Conservation (phyloP, 1,139 yeast species). For the Scheffersomyces quercinus region DNA sequence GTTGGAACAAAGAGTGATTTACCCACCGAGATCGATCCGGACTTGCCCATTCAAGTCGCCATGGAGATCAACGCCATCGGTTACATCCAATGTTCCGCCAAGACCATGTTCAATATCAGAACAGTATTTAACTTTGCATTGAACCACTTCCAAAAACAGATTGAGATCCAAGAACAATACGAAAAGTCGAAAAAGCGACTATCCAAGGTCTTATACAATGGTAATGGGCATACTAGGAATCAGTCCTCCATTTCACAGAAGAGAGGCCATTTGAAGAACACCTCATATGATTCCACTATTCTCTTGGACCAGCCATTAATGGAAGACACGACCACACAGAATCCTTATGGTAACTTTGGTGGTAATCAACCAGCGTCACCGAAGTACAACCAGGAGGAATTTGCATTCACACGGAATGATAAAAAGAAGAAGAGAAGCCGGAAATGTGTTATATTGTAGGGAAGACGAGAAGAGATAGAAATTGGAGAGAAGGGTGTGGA, state of each 20-base stretch:
- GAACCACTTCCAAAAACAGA: constrained; percentile 35
- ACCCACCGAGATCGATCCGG: constrained; percentile 42
- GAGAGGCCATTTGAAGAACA: constrained; percentile 33
- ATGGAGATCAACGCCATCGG: constrained; percentile 68
- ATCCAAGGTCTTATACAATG: constrained; percentile 26
- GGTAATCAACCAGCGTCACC: constrained; percentile 9
- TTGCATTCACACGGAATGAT: constrained; percentile 40
- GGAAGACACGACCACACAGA: constrained; percentile 31
- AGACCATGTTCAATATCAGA: constrained; percentile 62
- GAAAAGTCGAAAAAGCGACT: constrained; percentile 38
- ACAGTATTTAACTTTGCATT: constrained; percentile 64
- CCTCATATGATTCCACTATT: constrained; percentile 38
- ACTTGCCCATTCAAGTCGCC: constrained; percentile 58
- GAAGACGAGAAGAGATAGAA: constrained; percentile 1
- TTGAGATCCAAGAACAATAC: constrained; percentile 39
- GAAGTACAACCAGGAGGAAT: constrained; percentile 42
- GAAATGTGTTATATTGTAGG: constrained; percentile 37
- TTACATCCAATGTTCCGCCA: constrained; percentile 82
- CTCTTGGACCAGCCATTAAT: constrained; percentile 41
- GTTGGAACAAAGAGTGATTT: constrained; percentile 83
- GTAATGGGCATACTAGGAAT: constrained; percentile 10
- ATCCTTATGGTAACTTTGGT: constrained; percentile 32
- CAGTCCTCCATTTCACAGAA: constrained; percentile 12
- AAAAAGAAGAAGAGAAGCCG: constrained; percentile 25
- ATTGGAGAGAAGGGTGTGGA: background rate